Percentiles rank a stretch among this genome's conserved stretches.
phyloP scores from a whole-genome alignment of 2,329 filamentous ascomycete genomes.

The Stagonosporopsis chrysanthemi region DNA sequence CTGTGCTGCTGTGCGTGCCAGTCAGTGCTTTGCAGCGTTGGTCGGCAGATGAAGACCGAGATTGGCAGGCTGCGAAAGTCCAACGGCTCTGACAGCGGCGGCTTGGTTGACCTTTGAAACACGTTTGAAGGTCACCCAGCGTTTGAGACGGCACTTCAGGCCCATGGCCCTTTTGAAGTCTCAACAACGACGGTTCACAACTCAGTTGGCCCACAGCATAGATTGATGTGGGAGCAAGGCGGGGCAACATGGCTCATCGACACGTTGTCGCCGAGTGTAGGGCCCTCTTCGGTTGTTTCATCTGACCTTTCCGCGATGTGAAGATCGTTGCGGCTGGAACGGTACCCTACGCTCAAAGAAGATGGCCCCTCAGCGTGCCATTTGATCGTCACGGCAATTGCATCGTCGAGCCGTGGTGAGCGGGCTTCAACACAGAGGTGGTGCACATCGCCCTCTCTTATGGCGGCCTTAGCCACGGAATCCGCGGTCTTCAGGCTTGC shows the following conservation, averaged over 20 bases:
- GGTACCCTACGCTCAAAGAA: constrained; percentile 26
- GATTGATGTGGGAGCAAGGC: constrained; percentile 30
- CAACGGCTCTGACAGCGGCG: constrained; percentile 22
- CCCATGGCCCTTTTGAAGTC: constrained; percentile 7
- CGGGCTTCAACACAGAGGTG: neutral
- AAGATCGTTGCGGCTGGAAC: constrained; percentile 36
- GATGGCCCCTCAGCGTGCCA: constrained; percentile 16
- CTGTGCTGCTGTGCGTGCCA: constrained; percentile 7
- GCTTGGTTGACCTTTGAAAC: constrained; percentile 23
- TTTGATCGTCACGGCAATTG: constrained; percentile 14
- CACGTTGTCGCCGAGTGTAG: constrained; percentile 25
- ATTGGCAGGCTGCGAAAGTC: constrained; percentile 20
- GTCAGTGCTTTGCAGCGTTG: constrained; percentile 13
- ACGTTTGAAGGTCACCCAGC: constrained; percentile 20
- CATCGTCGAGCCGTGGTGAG: constrained; percentile 2
- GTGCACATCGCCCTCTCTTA: constrained; percentile 6
- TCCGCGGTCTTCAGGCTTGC: constrained; percentile 9
- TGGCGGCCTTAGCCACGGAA: constrained; percentile 9
- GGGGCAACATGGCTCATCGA: constrained; percentile 23
- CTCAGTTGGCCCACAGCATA: constrained; percentile 18
- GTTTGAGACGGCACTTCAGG: constrained; percentile 20
- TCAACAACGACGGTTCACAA: constrained; percentile 23
- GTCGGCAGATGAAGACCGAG: constrained; percentile 16
- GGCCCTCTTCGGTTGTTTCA: constrained; percentile 41
- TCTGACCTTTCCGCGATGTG: constrained; percentile 21